These are phyloP conservation scores for Boletus patriciae DNA, from an alignment of 768 basidiomycete species.

Conservation along the genomic window DNA sequence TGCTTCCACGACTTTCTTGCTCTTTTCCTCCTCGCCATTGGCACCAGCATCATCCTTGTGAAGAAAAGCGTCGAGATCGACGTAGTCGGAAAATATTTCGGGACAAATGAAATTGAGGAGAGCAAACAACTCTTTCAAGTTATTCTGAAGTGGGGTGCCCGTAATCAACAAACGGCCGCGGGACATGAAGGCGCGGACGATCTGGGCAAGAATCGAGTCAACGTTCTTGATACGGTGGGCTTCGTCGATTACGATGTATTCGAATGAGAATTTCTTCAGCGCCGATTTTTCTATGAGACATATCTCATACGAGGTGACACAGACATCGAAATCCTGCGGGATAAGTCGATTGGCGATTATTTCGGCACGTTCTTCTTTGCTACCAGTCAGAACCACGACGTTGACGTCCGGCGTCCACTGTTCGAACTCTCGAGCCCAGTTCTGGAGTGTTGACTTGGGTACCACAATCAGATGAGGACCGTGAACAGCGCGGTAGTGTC, in stretches of 20 bases:
- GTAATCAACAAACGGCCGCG: conserved; percentile 92
- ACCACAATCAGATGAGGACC: conserved; percentile 96
- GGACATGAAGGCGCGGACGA: conserved; percentile 86
- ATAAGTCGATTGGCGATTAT: conserved; percentile 78
- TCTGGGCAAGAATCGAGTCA: conserved; percentile 92
- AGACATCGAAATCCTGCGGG: conserved; percentile 87
- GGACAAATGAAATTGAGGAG: conserved; percentile 95
- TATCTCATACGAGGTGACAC: conserved; percentile 96
- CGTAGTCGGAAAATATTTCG: conserved; percentile 90
- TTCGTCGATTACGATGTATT: conserved; percentile 98
- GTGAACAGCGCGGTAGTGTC: conserved; percentile 67
- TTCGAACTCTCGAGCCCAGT: conserved; percentile 93
- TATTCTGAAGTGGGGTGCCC: conserved; percentile 96
- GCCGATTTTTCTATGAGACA: conserved; percentile 93
- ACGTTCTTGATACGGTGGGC: conserved; percentile 99
- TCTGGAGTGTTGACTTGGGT: conserved; percentile 97
- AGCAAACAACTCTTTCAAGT: conserved; percentile 91
- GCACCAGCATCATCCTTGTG: conserved; percentile 76
- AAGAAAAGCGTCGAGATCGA: conserved; percentile 91
- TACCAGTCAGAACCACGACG: conserved; percentile 77
- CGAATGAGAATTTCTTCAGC: conserved; percentile 92
- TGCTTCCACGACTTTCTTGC: conserved; percentile 93
- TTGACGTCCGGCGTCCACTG: conserved; percentile 90
- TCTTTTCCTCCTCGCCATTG: conserved; percentile 76
- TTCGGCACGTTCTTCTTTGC: conserved; percentile 85